These are phyloP conservation scores for Fusarium guadeloupense DNA, from an alignment of 2,329 filamentous ascomycete genomes.

Conservation along the genomic window DNA sequence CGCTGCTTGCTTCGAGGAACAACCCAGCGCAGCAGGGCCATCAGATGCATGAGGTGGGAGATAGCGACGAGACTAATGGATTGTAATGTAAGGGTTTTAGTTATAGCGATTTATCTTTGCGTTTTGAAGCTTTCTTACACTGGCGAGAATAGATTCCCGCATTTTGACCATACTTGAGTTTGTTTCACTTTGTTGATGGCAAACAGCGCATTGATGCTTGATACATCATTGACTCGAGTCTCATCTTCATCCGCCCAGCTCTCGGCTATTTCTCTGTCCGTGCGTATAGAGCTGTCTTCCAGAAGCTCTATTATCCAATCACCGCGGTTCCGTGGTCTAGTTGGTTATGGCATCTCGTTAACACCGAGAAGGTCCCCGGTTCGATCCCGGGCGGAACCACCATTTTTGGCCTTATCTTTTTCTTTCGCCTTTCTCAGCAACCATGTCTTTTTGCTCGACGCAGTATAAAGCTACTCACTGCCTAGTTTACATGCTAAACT, in stretches of 20 bases:
- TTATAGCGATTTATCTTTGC: constrained; percentile 13
- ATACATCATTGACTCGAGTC: too few species aligned
- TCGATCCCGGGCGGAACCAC: constrained; percentile 46
- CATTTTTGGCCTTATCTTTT: constrained; percentile 20
- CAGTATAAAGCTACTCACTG: too few species aligned
- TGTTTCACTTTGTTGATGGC: too few species aligned
- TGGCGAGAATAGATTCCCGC: constrained; percentile 17
- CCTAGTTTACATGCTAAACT: too few species aligned
- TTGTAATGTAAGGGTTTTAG: constrained; percentile 15
- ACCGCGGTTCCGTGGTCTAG: constrained; percentile 44
- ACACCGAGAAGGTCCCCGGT: constrained; percentile 48
- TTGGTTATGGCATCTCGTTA: constrained; percentile 47
- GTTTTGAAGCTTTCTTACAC: constrained; percentile 6
- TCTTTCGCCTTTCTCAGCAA: background rate
- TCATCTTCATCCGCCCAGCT: too few species aligned
- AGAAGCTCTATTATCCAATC: fast-evolving
- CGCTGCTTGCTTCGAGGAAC: constrained; percentile 35
- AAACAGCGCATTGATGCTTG: too few species aligned
- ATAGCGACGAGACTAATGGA: constrained; percentile 31
- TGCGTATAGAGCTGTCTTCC: background rate
- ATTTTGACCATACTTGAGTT: background rate
- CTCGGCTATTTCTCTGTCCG: too few species aligned
- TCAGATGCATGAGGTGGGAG: constrained; percentile 22
- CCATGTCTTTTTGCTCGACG: too few species aligned
- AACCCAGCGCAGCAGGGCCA: constrained; percentile 26